Percentiles rank a stretch among this genome's conserved stretches.
These are phyloP conservation scores for Datisca glomerata DNA, from an alignment of 306 rosid genomes.

Conservation along the genomic window DNA sequence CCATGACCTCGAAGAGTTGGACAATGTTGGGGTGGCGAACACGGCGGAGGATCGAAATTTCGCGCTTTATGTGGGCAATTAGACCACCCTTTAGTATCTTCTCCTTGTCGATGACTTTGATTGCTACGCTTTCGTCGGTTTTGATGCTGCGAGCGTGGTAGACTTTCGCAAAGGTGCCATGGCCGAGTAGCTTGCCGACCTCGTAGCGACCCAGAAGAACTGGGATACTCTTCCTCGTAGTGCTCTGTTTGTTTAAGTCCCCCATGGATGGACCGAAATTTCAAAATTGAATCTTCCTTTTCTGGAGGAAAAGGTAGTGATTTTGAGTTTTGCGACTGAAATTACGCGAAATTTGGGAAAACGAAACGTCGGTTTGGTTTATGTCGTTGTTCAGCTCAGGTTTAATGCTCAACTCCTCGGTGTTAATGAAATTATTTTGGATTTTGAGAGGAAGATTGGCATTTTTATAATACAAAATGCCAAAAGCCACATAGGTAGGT, in stretches of 20 bases:
- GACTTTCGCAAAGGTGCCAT: constrained; percentile 51
- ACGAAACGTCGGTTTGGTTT: too few relatives aligned
- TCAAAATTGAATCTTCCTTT: too few relatives aligned
- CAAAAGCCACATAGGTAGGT: too few relatives aligned
- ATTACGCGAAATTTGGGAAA: too few relatives aligned
- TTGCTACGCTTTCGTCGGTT: constrained; percentile 34
- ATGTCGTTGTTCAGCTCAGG: too few relatives aligned
- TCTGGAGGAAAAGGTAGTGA: too few relatives aligned
- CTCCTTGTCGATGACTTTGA: constrained; percentile 42
- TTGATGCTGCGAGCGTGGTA: constrained; percentile 38
- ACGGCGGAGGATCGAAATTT: constrained; percentile 51
- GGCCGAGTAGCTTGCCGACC: constrained; percentile 41
- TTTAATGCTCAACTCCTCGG: too few relatives aligned
- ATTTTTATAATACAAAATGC: too few relatives aligned
- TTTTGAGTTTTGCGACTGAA: too few relatives aligned
- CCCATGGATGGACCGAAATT: too few relatives aligned
- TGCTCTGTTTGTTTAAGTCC: neutral
- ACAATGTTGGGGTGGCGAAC: constrained; percentile 58
- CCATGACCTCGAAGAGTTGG: constrained; percentile 55
- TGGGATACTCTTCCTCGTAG: neutral
- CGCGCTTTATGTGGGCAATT: constrained; percentile 41
- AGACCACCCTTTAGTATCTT: constrained; percentile 31
- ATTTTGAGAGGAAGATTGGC: too few relatives aligned
- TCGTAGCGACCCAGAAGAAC: constrained; percentile 28
- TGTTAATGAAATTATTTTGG: too few relatives aligned